These are phyloP conservation scores for Pythium plurisporium DNA, from an alignment of 352 stramenopile genomes.

Conservation along the genomic window DNA sequence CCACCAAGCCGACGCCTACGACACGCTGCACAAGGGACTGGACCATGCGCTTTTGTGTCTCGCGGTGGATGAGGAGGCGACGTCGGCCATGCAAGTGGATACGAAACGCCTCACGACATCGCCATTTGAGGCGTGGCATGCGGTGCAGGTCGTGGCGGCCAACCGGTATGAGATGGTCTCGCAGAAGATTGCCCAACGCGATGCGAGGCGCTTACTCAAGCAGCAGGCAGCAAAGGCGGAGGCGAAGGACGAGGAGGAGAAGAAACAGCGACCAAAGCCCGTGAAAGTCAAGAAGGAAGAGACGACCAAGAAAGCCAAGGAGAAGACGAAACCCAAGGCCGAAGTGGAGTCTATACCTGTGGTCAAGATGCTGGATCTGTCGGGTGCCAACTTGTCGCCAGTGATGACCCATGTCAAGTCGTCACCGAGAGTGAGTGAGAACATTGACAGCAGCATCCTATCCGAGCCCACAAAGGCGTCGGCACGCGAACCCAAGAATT, in stretches of 20 bases:
- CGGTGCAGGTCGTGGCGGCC: conserved; percentile 19
- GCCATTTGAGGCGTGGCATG: conserved; percentile 18
- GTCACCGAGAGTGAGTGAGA: not conserved
- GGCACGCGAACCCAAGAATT: not conserved
- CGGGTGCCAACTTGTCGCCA: conserved; percentile 16
- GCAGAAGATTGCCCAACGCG: conserved; percentile 24
- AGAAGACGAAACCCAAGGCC: conserved; percentile 17
- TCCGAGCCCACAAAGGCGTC: not conserved
- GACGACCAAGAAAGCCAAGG: no score
- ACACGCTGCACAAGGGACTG: conserved; percentile 38
- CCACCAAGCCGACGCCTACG: conserved; percentile 23
- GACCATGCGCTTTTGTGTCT: conserved; percentile 45
- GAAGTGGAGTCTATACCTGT: conserved; percentile 3
- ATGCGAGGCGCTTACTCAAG: conserved; percentile 21
- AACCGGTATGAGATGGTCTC: conserved; percentile 25
- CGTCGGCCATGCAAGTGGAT: conserved; percentile 8
- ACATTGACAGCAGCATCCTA: not conserved
- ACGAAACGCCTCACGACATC: not conserved
- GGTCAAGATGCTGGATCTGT: conserved; percentile 21
- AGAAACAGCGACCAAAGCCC: not conserved
- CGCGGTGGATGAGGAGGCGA: conserved; percentile 16
- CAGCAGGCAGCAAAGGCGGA: conserved; percentile 8
- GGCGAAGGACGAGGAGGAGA: not conserved
- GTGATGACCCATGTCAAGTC: conserved; percentile 15
- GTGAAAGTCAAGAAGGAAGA: not conserved